A percentile compares a stretch with the other conserved stretches of the same genome.
phyloP scores from a whole-genome alignment of 192 early-diverging fungal species.

The Coemansia sp. region DNA sequence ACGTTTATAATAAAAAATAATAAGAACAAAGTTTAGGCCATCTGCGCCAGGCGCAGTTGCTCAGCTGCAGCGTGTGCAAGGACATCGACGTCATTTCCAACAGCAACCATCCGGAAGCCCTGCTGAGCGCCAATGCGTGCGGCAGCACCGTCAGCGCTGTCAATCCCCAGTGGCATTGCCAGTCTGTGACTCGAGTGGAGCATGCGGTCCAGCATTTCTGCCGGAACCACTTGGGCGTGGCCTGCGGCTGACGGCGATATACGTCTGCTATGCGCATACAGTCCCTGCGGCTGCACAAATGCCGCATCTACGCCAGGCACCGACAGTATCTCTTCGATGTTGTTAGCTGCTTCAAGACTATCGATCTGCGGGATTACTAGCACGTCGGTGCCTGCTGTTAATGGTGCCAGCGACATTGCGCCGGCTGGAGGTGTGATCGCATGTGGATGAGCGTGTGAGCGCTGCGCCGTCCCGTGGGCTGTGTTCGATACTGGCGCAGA shows the following conservation, averaged over 20 bases:
- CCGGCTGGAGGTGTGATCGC: not conserved
- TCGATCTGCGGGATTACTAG: slow-evolving; percentile 49
- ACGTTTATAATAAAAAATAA: not conserved
- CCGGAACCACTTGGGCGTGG: slow-evolving; percentile 5
- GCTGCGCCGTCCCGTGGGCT: not conserved
- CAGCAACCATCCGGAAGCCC: slow-evolving; percentile 41
- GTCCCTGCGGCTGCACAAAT: slow-evolving; percentile 17
- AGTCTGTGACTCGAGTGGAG: slow-evolving; percentile 7
- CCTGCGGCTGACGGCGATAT: not conserved
- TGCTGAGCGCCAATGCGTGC: slow-evolving; percentile 21
- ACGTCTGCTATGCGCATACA: slow-evolving; percentile 2
- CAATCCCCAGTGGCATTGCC: slow-evolving; percentile 33
- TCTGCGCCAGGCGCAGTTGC: slow-evolving; percentile 34
- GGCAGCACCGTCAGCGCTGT: slow-evolving; percentile 17
- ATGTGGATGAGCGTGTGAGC: not conserved
- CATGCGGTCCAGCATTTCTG: slow-evolving; percentile 9
- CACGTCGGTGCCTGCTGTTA: slow-evolving; percentile 2
- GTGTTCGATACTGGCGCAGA: slow-evolving; percentile 4
- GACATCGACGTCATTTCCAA: slow-evolving; percentile 32
- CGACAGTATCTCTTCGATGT: slow-evolving; percentile 38
- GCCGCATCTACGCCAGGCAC: slow-evolving; percentile 46
- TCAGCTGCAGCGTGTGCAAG: slow-evolving; percentile 32
- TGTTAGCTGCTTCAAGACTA: slow-evolving; percentile 14
- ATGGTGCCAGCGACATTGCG: not conserved
- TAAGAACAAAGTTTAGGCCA: slow-evolving; percentile 1